Percentiles rank a stretch among this genome's conserved stretches.
These are phyloP conservation scores for Cytospora piceae DNA, from an alignment of 2,329 filamentous ascomycete species.

Conservation along the genomic window DNA sequence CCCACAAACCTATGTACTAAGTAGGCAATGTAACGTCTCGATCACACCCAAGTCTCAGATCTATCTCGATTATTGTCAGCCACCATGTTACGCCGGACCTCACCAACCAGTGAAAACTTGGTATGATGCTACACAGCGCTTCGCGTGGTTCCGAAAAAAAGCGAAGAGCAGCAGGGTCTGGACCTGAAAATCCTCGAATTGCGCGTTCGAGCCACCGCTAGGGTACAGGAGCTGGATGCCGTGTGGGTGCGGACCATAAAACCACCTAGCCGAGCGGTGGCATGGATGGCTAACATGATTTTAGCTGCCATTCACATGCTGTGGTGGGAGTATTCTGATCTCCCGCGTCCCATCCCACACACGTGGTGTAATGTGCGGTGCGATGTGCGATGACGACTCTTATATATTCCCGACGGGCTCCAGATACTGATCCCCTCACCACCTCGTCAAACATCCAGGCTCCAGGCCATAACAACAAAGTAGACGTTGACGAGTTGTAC, in stretches of 20 bases:
- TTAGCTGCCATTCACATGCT: constrained; percentile 10
- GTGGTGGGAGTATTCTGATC: constrained; percentile 10
- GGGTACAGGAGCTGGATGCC: constrained; percentile 6
- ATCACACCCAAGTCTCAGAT: constrained; percentile 20
- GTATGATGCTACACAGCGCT: constrained; percentile 18
- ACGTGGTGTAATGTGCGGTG: constrained; percentile 22
- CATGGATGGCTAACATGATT: not conserved
- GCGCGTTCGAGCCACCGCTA: not conserved
- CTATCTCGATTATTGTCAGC: constrained; percentile 15
- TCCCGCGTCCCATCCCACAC: constrained; percentile 11
- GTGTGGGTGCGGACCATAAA: not conserved
- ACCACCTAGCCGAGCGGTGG: not conserved
- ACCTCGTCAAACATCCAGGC: constrained; percentile 1
- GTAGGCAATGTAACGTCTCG: constrained; percentile 13
- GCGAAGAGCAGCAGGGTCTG: not conserved
- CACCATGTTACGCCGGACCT: constrained; percentile 6
- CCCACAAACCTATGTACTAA: constrained; percentile 8
- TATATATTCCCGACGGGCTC: constrained; percentile 17
- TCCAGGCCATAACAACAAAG: not conserved
- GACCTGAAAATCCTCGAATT: constrained; percentile 10
- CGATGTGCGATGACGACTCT: constrained; percentile 20
- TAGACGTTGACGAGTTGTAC: not conserved
- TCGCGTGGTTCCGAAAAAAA: constrained; percentile 18
- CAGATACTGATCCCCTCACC: constrained; percentile 7
- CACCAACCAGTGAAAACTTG: constrained; percentile 10